phyloP scores from a whole-genome alignment of 768 basidiomycete genomes.

The Paxillus ammoniavirescens region DNA sequence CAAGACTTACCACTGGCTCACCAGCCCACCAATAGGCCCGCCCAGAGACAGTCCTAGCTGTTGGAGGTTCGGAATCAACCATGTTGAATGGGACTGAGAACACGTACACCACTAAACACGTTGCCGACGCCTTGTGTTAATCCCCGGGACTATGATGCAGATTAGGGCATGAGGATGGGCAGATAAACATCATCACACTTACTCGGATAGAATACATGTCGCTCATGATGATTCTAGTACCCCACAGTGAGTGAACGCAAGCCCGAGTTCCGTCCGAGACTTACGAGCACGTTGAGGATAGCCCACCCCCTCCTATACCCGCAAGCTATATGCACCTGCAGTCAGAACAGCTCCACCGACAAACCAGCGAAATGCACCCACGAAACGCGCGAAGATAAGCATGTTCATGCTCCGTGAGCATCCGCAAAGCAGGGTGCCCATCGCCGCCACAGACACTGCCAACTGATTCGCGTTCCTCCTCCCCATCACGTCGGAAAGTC shows the following conservation, averaged over 20 bases:
- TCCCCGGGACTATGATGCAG: conserved; percentile 48
- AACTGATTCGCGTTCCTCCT: conserved; percentile 63
- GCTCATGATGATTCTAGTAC: conserved; percentile 58
- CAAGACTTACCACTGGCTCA: conserved; percentile 55
- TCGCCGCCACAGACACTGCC: conserved; percentile 55
- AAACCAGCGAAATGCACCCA: conserved; percentile 35
- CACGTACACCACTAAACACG: conserved; percentile 64
- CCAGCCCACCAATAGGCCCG: conserved; percentile 62
- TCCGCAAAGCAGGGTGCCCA: conserved; percentile 67
- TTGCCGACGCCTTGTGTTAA: conserved; percentile 65
- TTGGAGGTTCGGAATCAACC: background rate
- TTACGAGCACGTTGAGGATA: conserved; percentile 67
- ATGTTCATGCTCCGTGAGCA: conserved; percentile 64
- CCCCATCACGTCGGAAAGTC: conserved; percentile 72
- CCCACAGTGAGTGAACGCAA: background rate
- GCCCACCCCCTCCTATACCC: conserved; percentile 66
- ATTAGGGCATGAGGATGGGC: background rate
- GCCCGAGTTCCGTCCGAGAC: conserved; percentile 21
- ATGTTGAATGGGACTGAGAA: background rate
- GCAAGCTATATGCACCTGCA: background rate
- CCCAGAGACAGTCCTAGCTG: conserved; percentile 50
- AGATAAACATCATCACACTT: conserved; percentile 12
- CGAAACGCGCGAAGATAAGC: conserved; percentile 69
- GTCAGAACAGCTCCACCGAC: background rate
- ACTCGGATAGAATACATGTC: conserved; percentile 75